Evolutionary conservation across 1,284 basidiomycete genomes (phyloP).

Genomic region (Ceratobasidium sp.): DNA sequence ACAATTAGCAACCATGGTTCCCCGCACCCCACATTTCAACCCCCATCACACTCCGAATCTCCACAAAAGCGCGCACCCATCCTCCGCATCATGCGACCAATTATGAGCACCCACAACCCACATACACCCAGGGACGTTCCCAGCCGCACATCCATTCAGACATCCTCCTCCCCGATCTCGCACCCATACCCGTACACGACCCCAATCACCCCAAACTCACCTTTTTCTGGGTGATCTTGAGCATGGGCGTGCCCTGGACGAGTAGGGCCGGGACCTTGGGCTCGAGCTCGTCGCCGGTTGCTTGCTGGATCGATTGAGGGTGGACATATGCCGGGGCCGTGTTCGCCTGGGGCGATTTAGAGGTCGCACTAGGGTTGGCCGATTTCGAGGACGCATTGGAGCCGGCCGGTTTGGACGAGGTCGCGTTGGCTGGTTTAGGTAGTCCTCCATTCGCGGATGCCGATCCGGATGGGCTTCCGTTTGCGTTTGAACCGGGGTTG

Average conservation of each 20-base stretch:
- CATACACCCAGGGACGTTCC: background rate
- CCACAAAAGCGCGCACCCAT: no score
- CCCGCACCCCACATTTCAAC: background rate
- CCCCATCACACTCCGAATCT: background rate
- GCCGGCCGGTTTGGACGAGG: background rate
- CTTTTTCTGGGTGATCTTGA: conserved; percentile 87
- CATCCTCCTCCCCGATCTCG: background rate
- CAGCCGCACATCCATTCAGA: background rate
- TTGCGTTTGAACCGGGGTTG: background rate
- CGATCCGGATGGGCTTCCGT: background rate
- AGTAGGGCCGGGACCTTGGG: conserved; percentile 60
- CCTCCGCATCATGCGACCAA: no score
- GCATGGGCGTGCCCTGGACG: conserved; percentile 74
- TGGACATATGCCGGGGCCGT: background rate
- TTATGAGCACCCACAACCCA: no score
- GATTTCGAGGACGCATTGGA: background rate
- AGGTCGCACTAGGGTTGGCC: background rate
- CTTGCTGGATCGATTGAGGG: background rate
- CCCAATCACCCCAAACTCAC: conserved; percentile 54
- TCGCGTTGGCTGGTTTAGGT: no score
- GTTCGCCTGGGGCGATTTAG: background rate
- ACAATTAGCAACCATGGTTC: no score
- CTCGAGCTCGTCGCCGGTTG: conserved; percentile 45
- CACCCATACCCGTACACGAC: background rate
- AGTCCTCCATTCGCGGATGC: background rate